These are phyloP conservation scores for Rhodotorula mucilaginosa DNA, from an alignment of 1,284 basidiomycete species.

Conservation along the genomic window DNA sequence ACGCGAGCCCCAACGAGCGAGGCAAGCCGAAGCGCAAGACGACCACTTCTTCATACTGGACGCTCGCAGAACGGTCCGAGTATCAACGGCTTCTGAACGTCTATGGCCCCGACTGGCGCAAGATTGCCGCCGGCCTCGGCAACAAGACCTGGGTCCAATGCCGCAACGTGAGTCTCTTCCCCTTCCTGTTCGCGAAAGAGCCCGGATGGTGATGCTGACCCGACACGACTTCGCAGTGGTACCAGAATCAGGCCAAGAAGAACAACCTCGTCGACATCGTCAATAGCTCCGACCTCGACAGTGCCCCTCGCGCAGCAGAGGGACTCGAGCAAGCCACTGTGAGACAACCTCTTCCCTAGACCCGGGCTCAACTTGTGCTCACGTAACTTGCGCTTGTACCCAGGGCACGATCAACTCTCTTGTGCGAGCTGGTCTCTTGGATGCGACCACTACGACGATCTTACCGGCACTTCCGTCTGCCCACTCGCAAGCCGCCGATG, in stretches of 20 bases:
- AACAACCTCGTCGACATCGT: constrained; percentile 13
- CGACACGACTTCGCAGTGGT: constrained; percentile 17
- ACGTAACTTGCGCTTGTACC: background rate
- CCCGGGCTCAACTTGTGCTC: too few species aligned
- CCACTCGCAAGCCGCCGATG: background rate
- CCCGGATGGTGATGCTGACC: background rate
- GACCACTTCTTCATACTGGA: constrained; percentile 55
- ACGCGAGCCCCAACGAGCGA: constrained; percentile 1
- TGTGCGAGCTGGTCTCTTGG: constrained; percentile 24
- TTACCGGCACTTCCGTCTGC: constrained; percentile 13
- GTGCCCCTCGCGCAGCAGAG: background rate
- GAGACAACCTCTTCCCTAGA: too few species aligned
- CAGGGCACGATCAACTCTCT: background rate
- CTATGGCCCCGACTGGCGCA: constrained; percentile 71
- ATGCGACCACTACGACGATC: background rate
- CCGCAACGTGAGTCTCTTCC: constrained; percentile 28
- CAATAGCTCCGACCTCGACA: background rate
- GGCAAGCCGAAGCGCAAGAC: constrained; percentile 35
- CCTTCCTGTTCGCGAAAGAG: too few species aligned
- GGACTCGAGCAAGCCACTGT: too few species aligned
- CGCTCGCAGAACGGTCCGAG: constrained; percentile 54
- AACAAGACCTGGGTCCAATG: constrained; percentile 79
- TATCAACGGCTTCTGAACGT: constrained; percentile 65
- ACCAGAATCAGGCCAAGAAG: constrained; percentile 32
- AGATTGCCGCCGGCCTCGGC: constrained; percentile 68